Base-by-base conservation (phyloP, 1,139 yeast genomes). In the Kodamaea fungicola region DNA sequence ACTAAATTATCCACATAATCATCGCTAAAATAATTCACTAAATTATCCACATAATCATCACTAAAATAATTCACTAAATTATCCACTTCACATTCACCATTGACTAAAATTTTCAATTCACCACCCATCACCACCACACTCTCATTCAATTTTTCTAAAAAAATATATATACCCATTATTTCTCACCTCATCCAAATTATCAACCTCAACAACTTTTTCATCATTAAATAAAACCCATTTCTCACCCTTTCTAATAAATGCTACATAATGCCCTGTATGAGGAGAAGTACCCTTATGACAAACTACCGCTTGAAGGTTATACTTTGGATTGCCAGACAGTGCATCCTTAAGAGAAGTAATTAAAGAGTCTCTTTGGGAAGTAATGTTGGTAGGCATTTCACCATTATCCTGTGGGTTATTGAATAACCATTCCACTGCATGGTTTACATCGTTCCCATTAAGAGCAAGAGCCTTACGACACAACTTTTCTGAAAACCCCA, bases 211-310 rank as follows among this genome's bases (percentile, higher is more conserved):
- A 8, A 92, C 96, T 59, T 89, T 90, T 54, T 92, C 99, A 57
- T 92, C 99, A 52, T 92, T 92, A 64, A 81, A 92, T 42, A 92
- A 66, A 0, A 85, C 83, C 97, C 97, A 90, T 40, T 68, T 65
- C n/a, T 52, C 62, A 32, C 61, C 60, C 24, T 55, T 49, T 46
- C 76, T 76, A 32, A 89, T 70, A 52, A 85, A 92, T 1, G 84
- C 90, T 29, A 94, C 97, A 57, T 92, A 92, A 59, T 92, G 99
- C 0, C 98, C 98, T 0, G 97, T 88, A 45, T 92, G 97, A 1
- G 92, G 87, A 12, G 96, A 87, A 1, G 83, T 73, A 8, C 99
- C 99, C 58, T 92, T 92, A 59, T 92, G 99, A 55, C 97, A 90
- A 16, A 92, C 74, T 7, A 88, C 86, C 0, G 88, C 86, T 38